phyloP scores from a whole-genome alignment of 345 rosid genomes.

The Pugionium dolabratum region DNA sequence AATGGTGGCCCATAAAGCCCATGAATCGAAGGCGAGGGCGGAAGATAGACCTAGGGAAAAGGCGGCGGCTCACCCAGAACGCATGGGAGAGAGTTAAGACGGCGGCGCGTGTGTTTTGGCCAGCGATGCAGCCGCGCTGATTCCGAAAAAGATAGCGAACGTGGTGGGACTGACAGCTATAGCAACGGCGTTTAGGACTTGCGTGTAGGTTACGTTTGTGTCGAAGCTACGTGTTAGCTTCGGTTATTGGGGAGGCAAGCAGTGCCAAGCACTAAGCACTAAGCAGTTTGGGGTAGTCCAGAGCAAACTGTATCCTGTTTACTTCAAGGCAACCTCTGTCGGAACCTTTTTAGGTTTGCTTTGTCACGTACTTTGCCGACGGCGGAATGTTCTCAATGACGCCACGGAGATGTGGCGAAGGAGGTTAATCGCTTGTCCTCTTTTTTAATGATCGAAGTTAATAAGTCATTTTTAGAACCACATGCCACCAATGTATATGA shows the following conservation, averaged over 20 bases:
- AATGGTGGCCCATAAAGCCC: constrained; percentile 11
- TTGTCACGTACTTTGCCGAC: constrained; percentile 54
- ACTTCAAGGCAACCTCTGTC: constrained; percentile 55
- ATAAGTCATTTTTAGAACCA: constrained; percentile 63
- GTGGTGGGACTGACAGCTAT: constrained; percentile 53
- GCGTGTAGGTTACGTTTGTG: constrained; percentile 73
- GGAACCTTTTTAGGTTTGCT: constrained; percentile 47
- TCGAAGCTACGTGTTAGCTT: constrained; percentile 58
- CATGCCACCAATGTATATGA: constrained; percentile 61
- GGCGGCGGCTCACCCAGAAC: constrained; percentile 20
- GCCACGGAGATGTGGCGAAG: constrained; percentile 54
- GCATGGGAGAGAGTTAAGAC: constrained; percentile 20
- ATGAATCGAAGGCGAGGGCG: not conserved
- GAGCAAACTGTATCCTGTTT: constrained; percentile 74
- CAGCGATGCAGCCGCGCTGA: constrained; percentile 2
- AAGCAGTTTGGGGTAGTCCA: constrained; percentile 64
- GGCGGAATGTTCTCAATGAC: constrained; percentile 36
- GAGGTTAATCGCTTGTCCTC: constrained; percentile 51
- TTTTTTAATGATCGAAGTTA: constrained; percentile 50
- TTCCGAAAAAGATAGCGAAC: constrained; percentile 32
- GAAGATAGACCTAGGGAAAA: constrained; percentile 19
- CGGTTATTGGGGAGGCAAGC: constrained; percentile 56
- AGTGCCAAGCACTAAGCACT: too few relatives aligned
- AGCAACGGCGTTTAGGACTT: constrained; percentile 64
- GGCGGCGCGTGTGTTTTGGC: not conserved